phyloP scores from a whole-genome alignment of 192 early-diverging fungal genomes.

The Podila epigama region DNA sequence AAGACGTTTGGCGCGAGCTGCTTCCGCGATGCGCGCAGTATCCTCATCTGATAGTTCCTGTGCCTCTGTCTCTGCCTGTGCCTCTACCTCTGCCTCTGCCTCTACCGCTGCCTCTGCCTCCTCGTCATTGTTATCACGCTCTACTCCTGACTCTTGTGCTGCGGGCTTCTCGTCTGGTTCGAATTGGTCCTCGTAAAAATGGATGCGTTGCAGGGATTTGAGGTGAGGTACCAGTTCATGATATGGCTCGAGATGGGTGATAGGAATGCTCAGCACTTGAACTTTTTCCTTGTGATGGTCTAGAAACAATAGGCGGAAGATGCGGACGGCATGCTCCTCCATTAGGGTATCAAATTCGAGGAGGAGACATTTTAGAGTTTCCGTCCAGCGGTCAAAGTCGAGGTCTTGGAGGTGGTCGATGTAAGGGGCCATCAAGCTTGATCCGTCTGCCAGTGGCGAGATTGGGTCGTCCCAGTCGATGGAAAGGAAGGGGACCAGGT shows the following conservation, averaged over 20 bases:
- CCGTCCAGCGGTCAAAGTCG: slow-evolving; percentile 23
- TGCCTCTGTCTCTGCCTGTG: not conserved
- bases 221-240: not conserved
- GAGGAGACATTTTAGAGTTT: slow-evolving; percentile 6
- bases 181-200: slow-evolving; percentile 22
- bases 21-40: not conserved
- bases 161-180: not conserved
- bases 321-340: slow-evolving; percentile 5
- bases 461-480: slow-evolving; percentile 29
- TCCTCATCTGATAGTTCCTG: not conserved
- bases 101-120: not conserved
- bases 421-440: slow-evolving; percentile 8
- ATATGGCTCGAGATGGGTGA: slow-evolving; percentile 34
- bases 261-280: slow-evolving; percentile 11
- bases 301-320: slow-evolving; percentile 23
- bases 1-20: slow-evolving; percentile 2
- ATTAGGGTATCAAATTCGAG: slow-evolving; percentile 11
- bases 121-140: no score
- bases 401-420: slow-evolving; percentile 21
- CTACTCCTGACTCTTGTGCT: not conserved
- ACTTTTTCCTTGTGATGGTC: slow-evolving; percentile 22
- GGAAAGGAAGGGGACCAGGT: slow-evolving; percentile 25
- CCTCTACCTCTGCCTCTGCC: not conserved
- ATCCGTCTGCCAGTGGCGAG: not conserved
- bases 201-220: slow-evolving; percentile 9